phyloP scores from a whole-genome alignment of 2,329 filamentous ascomycete species.

The Botrytis aclada region DNA sequence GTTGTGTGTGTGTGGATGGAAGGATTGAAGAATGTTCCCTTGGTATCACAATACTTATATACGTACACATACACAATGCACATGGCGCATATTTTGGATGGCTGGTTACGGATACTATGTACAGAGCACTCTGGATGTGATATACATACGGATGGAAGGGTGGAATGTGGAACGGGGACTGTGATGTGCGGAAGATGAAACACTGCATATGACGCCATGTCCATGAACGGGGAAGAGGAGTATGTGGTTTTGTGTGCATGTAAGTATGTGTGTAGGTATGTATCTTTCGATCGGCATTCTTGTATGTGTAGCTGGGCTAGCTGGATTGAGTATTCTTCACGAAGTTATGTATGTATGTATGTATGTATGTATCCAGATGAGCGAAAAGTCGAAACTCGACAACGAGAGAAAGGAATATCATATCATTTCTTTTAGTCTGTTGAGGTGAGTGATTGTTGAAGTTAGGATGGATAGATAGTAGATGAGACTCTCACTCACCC shows the following conservation, averaged over 20 bases:
- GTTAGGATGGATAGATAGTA: not conserved
- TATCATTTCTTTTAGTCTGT: not conserved
- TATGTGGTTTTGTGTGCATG: no score
- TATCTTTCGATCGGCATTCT: not conserved
- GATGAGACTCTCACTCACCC: not conserved
- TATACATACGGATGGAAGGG: not conserved
- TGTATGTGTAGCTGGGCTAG: not conserved
- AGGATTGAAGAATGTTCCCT: not conserved
- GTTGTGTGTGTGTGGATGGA: not conserved
- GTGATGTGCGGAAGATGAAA: not conserved
- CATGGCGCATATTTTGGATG: not conserved
- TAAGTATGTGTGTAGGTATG: not conserved
- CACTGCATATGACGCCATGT: not conserved
- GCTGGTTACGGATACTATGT: not conserved
- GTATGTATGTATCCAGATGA: not conserved
- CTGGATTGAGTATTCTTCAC: not conserved
- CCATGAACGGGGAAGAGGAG: not conserved
- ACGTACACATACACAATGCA: not conserved
- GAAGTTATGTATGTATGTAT: not conserved
- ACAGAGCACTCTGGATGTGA: not conserved
- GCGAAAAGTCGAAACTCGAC: not conserved
- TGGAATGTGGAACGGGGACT: not conserved
- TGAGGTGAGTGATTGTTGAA: not conserved
- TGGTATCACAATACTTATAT: not conserved
- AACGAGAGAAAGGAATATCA: not conserved